Percentiles rank a stretch among this genome's conserved stretches.
phyloP scores from a whole-genome alignment of 164 flowering plant genomes.

The Stephania cephalantha region DNA sequence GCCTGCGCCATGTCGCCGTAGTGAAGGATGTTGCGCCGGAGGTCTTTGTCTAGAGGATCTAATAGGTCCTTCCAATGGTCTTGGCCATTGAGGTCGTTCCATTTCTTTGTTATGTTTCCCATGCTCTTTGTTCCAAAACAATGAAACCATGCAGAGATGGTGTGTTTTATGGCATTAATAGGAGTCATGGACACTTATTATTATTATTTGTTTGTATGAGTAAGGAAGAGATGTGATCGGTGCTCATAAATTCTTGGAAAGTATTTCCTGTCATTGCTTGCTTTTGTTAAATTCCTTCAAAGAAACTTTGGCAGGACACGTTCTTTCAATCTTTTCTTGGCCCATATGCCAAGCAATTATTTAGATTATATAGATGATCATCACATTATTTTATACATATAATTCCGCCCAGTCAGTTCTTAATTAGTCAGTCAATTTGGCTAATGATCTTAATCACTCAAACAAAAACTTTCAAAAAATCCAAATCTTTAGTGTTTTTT shows the following conservation, averaged over 20 bases:
- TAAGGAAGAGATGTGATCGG: not conserved
- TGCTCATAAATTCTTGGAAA: no score
- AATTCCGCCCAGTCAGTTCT: no score
- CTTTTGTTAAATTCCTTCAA: not conserved
- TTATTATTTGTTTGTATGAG: not conserved
- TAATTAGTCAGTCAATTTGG: no score
- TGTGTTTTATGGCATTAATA: not conserved
- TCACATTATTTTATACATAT: no score
- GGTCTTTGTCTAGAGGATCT: constrained; percentile 55
- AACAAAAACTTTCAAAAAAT: no score
- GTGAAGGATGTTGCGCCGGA: constrained; percentile 44
- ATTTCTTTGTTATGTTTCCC: constrained; percentile 26
- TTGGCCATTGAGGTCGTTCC: constrained; percentile 48
- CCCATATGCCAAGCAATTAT: not conserved
- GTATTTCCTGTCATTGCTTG: not conserved
- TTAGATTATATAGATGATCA: no score
- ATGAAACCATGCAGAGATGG: not conserved
- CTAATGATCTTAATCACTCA: no score
- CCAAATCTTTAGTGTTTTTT: no score
- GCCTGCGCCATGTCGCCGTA: constrained; percentile 48
- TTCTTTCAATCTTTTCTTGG: not conserved
- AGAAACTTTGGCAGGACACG: not conserved
- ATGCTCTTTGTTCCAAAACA: not conserved
- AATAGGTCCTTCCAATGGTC: constrained; percentile 45
- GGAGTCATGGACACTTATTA: not conserved